Evolutionary conservation across 2,329 filamentous ascomycete species (phyloP).

Genomic region (Colletotrichum ledebouriae): DNA sequence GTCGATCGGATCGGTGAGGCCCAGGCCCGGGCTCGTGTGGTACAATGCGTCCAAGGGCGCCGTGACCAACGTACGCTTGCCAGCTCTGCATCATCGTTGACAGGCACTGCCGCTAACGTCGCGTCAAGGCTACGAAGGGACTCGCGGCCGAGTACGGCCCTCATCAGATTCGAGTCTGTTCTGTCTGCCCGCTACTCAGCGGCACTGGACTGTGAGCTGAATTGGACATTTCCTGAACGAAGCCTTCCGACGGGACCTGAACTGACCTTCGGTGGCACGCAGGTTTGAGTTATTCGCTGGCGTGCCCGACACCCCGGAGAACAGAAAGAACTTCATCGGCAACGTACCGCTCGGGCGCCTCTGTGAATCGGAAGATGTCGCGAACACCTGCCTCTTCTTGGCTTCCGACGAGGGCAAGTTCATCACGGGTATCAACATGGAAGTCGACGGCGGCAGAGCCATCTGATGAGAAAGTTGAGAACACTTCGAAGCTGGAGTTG

Average conservation of each 20-base stretch:
- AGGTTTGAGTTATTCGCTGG: slow-evolving; percentile 64
- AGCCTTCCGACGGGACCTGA: background rate
- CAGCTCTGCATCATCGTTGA: too few relatives aligned
- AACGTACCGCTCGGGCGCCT: slow-evolving; percentile 37
- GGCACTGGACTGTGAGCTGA: slow-evolving; percentile 68
- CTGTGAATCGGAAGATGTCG: slow-evolving; percentile 73
- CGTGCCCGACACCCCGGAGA: slow-evolving; percentile 73
- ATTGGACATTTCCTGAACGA: slow-evolving; percentile 36
- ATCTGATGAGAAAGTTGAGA: slow-evolving; percentile 2
- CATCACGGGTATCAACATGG: slow-evolving; percentile 79
- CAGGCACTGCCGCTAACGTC: background rate
- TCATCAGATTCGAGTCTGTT: slow-evolving; percentile 80
- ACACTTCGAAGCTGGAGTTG: background rate
- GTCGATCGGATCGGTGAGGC: slow-evolving; percentile 77
- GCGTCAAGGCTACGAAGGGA: slow-evolving; percentile 59
- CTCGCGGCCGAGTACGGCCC: slow-evolving; percentile 81
- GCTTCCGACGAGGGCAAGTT: slow-evolving; percentile 80
- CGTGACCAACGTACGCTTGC: slow-evolving; percentile 60
- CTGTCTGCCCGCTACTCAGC: slow-evolving; percentile 77
- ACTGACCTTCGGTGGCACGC: background rate
- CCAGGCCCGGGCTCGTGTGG: slow-evolving; percentile 75
- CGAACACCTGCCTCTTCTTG: slow-evolving; percentile 78
- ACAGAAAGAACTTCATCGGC: slow-evolving; percentile 57
- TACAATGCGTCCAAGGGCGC: slow-evolving; percentile 79
- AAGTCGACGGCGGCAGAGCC: slow-evolving; percentile 52